These are phyloP conservation scores for Ustilago xerochloae DNA, from an alignment of 1,284 basidiomycete species.

Conservation along the genomic window DNA sequence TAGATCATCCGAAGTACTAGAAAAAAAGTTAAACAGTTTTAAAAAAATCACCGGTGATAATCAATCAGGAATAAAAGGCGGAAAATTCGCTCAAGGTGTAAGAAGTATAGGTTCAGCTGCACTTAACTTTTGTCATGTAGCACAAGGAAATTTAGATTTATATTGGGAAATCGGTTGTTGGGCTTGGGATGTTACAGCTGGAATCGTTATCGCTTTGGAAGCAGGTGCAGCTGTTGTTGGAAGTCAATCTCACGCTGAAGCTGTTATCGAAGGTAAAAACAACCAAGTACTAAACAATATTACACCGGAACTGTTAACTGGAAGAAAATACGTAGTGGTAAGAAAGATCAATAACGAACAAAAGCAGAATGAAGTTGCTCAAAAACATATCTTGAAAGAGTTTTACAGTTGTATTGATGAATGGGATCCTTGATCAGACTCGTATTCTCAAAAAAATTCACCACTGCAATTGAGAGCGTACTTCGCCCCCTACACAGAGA, in stretches of 20 bases:
- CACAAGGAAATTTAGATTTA: constrained; percentile 58
- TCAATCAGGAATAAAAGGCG: constrained; percentile 74
- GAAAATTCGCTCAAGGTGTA: constrained; percentile 84
- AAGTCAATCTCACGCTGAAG: constrained; percentile 63
- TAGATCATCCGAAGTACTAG: constrained; percentile 72
- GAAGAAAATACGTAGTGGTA: constrained; percentile 87
- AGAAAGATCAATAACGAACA: constrained; percentile 66
- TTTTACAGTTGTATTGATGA: constrained; percentile 87
- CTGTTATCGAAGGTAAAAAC: constrained; percentile 69
- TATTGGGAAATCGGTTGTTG: constrained; percentile 68
- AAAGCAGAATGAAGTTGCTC: constrained; percentile 79
- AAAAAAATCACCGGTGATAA: constrained; percentile 81
- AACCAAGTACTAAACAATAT: too few relatives aligned
- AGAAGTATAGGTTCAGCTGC: constrained; percentile 61
- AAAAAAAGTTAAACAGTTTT: constrained; percentile 79
- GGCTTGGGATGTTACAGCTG: constrained; percentile 74
- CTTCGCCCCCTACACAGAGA: too few relatives aligned
- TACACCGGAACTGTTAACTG: constrained; percentile 78
- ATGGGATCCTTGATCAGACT: constrained; percentile 70
- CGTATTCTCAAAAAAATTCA: too few relatives aligned
- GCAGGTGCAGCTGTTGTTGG: constrained; percentile 70
- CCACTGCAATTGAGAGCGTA: too few relatives aligned
- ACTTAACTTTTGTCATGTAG: constrained; percentile 62
- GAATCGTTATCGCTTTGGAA: constrained; percentile 90
- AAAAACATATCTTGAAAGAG: constrained; percentile 82